Evolutionary conservation across 257 asterid genomes (phyloP).

Genomic region (Lycium ferocissimum): DNA sequence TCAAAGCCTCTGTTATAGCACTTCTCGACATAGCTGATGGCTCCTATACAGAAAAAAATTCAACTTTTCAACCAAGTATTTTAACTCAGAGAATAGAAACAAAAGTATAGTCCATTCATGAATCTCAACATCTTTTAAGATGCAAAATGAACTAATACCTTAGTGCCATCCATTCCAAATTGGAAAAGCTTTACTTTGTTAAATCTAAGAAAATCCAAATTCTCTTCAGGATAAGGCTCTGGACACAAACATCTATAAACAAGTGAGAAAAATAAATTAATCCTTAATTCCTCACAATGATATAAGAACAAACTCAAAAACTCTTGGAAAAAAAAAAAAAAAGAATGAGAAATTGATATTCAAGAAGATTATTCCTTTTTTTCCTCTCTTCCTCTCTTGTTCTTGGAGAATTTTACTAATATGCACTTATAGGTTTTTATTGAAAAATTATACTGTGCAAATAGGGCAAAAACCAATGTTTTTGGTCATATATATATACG

Average conservation of each 20-base stretch:
- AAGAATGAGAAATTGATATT: neutral
- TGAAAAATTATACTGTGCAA: no score
- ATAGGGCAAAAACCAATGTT: no score
- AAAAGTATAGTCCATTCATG: constrained; percentile 2
- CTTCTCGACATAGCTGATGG: constrained; percentile 42
- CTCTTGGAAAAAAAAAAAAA: neutral
- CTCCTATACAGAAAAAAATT: constrained; percentile 37
- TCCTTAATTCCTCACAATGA: neutral
- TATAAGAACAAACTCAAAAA: neutral
- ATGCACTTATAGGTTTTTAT: neutral
- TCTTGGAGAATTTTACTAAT: neutral
- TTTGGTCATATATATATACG: no score
- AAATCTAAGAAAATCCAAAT: constrained; percentile 43
- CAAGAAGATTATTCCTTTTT: neutral
- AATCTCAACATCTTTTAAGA: neutral
- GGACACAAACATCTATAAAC: constrained; percentile 49
- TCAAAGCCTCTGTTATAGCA: constrained; percentile 51
- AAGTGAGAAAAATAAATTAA: neutral
- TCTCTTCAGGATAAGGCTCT: constrained; percentile 55
- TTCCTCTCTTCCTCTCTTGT: neutral
- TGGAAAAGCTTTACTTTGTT: constrained; percentile 52
- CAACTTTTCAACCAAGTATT: neutral
- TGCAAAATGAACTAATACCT: constrained; percentile 29
- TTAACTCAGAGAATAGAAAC: neutral
- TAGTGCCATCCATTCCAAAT: constrained; percentile 58